Evolutionary conservation across 768 basidiomycete species (phyloP).

Genomic region (Cyathus striatus): DNA sequence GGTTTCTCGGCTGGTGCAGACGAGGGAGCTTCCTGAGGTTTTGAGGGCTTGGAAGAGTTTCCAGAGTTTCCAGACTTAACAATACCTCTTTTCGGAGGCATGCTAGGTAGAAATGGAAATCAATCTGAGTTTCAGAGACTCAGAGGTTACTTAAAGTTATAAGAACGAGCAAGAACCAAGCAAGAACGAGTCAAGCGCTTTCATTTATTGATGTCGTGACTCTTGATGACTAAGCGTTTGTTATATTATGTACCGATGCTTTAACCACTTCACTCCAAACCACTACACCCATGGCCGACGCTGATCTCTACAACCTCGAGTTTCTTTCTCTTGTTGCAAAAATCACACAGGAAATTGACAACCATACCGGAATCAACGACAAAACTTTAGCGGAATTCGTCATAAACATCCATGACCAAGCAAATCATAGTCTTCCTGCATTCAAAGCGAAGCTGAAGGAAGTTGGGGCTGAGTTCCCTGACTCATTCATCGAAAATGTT

Average conservation of each 20-base stretch:
- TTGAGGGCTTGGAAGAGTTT: constrained; percentile 63
- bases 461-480: constrained; percentile 79
- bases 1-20: constrained; percentile 41
- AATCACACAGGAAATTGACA: constrained; percentile 90
- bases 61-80: constrained; percentile 90
- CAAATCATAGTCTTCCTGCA: constrained; percentile 62
- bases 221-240: no score
- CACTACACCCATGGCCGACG: constrained; percentile 47
- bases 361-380: constrained; percentile 81
- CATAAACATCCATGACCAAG: constrained; percentile 82
- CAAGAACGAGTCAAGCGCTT: no score
- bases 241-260: no score
- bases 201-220: no score
- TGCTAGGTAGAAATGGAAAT: constrained; percentile 11
- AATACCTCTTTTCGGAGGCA: constrained; percentile 73
- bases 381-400: constrained; percentile 95
- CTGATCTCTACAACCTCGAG: constrained; percentile 90
- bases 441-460: constrained; percentile 82
- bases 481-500: constrained; percentile 86
- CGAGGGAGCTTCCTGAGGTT: constrained; percentile 13
- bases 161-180: no score
- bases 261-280: no score
- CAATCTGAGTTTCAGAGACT: background rate
- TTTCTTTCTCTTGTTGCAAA: constrained; percentile 86
- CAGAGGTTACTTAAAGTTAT: no score